Conservation (phyloP, 495 filamentous ascomycete genomes). For the Sphaerosporella brunnea region DNA sequence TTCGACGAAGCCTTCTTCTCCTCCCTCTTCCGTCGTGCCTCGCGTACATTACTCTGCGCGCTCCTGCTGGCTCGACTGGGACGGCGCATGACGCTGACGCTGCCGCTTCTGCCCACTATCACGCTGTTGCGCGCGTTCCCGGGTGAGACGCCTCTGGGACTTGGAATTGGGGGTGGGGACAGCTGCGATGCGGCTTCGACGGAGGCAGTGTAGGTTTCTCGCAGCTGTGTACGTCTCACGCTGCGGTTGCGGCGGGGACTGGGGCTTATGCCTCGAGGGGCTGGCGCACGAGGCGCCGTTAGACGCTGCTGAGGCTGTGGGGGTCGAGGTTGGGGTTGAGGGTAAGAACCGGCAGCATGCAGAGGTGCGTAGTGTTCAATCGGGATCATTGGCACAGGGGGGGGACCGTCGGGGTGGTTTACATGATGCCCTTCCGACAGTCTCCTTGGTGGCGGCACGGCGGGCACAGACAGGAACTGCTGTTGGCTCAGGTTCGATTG, state of each 20-base stretch:
- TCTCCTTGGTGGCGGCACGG: too few species aligned
- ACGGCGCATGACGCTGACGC: slow-evolving; percentile 7
- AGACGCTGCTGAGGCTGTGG: slow-evolving; percentile 7
- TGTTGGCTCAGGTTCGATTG: too few species aligned
- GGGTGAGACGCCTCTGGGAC: slow-evolving; percentile 8
- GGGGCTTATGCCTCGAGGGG: not conserved
- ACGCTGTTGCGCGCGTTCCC: slow-evolving; percentile 13
- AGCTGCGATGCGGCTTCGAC: slow-evolving; percentile 11
- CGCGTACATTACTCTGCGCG: slow-evolving; percentile 20
- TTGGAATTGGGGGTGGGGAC: slow-evolving; percentile 3
- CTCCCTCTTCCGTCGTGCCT: slow-evolving; percentile 9
- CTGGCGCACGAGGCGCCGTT: not conserved
- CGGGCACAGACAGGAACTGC: not conserved
- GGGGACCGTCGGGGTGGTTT: too few species aligned
- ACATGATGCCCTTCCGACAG: too few species aligned
- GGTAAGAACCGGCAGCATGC: slow-evolving; percentile 5
- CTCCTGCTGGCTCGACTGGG: slow-evolving; percentile 18
- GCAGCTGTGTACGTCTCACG: not conserved
- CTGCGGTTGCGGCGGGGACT: not conserved
- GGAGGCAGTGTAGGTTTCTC: not conserved
- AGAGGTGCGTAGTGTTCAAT: slow-evolving; percentile 10
- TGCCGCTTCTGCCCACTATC: slow-evolving; percentile 9
- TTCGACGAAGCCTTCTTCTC: slow-evolving; percentile 9
- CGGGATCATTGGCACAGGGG: slow-evolving; percentile 4
- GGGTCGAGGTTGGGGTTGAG: slow-evolving; percentile 8